Evolutionary conservation across 1,284 basidiomycete species (phyloP), one percentile per base, ranked within the genome.

Genomic region (Cryptococcus wingfieldii): DNA sequence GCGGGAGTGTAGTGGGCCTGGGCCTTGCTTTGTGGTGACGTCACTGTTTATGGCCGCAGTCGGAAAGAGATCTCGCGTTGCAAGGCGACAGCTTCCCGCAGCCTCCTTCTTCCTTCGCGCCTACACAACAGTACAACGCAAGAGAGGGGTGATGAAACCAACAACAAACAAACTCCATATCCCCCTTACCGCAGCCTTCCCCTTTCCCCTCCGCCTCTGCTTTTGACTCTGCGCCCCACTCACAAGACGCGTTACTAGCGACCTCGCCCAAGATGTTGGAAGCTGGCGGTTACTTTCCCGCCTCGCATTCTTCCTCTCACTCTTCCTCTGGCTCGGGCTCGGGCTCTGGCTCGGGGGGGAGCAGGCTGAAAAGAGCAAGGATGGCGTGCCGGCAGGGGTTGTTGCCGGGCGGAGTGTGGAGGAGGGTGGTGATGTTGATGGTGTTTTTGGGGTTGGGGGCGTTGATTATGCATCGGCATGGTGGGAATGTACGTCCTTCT

Each of bases 91-190:
- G n/a, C n/a, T n/a, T n/a, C n/a, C n/a, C n/a, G n/a, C n/a, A n/a
- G n/a, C n/a, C n/a, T n/a, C n/a, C n/a, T n/a, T n/a, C n/a, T n/a
- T n/a, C n/a, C n/a, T n/a, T n/a, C n/a, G n/a, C n/a, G n/a, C n/a
- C n/a, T 19, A 23, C 23, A 23, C 23, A 1, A 19, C 23, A 23
- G 23, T 23, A 23, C 3, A 23, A 18, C 42, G 13, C 46, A 25
- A 9, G 8, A 18, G 34, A 48, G 34, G 44, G n/a, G n/a, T 47
- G 9, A 39, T 46, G 18, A 51, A 47, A 45, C 53, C 51, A 14
- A 23, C 51, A 16, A 55, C 54, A 6, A 34, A 34, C 41, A 58
- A 58, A 44, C 41, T 58, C 7, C 56, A 58, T 43, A 58, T 58
- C 39, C 56, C 56, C 25, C 46, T 54, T n/a, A n/a, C n/a, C n/a